Conservation (phyloP, 1,139 yeast species). For the Candida anutae region DNA sequence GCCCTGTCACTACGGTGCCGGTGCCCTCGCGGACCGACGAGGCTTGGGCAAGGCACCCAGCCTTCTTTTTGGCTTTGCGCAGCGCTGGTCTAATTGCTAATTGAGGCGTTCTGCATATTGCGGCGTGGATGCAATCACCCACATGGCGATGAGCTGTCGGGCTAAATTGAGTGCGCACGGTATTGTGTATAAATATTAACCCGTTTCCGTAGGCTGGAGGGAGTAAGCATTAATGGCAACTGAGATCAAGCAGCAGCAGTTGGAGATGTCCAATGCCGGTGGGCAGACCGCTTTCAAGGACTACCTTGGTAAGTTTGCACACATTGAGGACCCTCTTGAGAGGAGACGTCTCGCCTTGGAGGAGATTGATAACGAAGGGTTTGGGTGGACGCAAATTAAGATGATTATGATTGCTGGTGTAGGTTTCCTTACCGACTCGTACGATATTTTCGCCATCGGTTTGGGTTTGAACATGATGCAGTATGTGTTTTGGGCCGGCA, state of each 20-base stretch:
- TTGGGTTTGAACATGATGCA: constrained; percentile 70
- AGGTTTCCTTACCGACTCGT: constrained; percentile 88
- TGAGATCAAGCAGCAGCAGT: constrained; percentile 15
- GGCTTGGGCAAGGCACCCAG: too few relatives aligned
- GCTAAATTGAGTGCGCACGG: too few relatives aligned
- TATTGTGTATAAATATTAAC: too few relatives aligned
- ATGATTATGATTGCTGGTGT: constrained; percentile 90
- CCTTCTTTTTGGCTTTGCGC: too few relatives aligned
- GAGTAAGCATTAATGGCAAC: constrained; percentile 10
- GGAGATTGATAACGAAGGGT: constrained; percentile 76
- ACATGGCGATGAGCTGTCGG: too few relatives aligned
- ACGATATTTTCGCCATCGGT: constrained; percentile 85
- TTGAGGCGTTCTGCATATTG: too few relatives aligned
- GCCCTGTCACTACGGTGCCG: too few relatives aligned
- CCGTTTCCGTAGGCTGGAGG: too few relatives aligned
- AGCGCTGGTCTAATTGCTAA: too few relatives aligned
- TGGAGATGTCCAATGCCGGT: constrained; percentile 33
- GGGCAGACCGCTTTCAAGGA: constrained; percentile 92
- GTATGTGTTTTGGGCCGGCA: constrained; percentile 66
- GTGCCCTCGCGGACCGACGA: too few relatives aligned
- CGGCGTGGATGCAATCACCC: too few relatives aligned
- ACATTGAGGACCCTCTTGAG: constrained; percentile 79
- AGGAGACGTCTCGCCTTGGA: constrained; percentile 86
- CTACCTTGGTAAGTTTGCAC: constrained; percentile 74
- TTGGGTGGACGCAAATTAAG: constrained; percentile 84